phyloP scores from a whole-genome alignment of 169 alveolate genomes.

The Pseudocohnilembus persalinus region DNA sequence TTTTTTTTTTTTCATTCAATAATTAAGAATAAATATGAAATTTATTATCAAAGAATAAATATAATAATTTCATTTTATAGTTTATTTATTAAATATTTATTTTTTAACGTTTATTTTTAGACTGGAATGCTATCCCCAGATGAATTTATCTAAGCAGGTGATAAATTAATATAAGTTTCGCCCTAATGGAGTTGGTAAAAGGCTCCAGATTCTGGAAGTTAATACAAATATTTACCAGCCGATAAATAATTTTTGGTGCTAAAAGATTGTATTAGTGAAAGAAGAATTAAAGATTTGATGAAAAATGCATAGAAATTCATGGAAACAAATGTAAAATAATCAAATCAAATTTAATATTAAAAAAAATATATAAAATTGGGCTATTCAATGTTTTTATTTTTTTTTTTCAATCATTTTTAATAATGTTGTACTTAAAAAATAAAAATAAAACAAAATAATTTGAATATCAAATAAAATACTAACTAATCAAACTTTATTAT shows the following conservation, averaged over 20 bases:
- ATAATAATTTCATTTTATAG: too few relatives aligned
- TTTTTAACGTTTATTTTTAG: background rate
- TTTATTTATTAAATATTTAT: too few relatives aligned
- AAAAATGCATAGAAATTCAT: background rate
- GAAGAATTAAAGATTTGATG: background rate
- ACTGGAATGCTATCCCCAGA: background rate
- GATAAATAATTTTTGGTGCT: background rate
- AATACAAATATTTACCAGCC: background rate
- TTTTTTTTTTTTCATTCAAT: too few relatives aligned
- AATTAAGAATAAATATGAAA: too few relatives aligned
- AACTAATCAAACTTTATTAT: too few relatives aligned
- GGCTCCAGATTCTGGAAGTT: background rate
- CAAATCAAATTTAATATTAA: too few relatives aligned
- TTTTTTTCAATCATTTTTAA: too few relatives aligned
- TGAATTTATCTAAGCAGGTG: background rate
- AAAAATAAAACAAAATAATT: background rate
- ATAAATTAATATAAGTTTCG: background rate
- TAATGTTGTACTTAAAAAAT: background rate
- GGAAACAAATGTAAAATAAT: background rate
- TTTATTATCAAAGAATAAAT: too few relatives aligned
- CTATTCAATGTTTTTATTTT: too few relatives aligned
- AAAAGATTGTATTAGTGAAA: background rate
- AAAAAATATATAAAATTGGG: too few relatives aligned
- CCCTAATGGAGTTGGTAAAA: background rate
- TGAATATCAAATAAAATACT: too few relatives aligned